Evolutionary conservation across 2,329 filamentous ascomycete genomes (phyloP), one percentile per base, ranked within the genome.

Genomic region (Penicillium decumbens): DNA sequence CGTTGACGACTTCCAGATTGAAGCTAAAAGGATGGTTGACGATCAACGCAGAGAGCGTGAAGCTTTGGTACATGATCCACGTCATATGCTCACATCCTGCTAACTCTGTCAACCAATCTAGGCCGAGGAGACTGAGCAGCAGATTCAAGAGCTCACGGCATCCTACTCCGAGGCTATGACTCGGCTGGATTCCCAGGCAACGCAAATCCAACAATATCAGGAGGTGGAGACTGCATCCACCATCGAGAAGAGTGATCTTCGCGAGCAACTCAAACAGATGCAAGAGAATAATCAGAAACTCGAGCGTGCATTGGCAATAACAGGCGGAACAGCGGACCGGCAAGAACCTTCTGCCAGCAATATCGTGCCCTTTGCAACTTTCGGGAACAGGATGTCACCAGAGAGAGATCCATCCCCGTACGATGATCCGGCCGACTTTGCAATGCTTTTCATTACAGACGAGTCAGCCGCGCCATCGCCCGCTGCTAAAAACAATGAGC

Each of bases 291-390:
- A 60, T 12, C 42, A 43, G 9, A 48, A 54, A 13, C 53, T 69
- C 32, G 61, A 66, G 41, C 43, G 49, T 2, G 50, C 56, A 10
- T 28, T 58, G 2, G 20, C 41, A 4, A n/a, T 23, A 2, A 23
- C 9, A 28, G 27, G 7, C 5, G 7, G 12, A 25, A 8, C 24
- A 18, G n/a, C 29, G 15, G 15, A 35, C 18, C 23, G 5, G 12
- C 20, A n/a, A 25, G 18, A 29, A 13, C 27, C 29, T 3, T 29
- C 18, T 1, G 12, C 33, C 9, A 39, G 40, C 10, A 48, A 47
- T 7, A 71, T 72, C 27, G 57, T 67, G 8, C 65, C 69, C 2
- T 72, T 71, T 41, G 64, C 67, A 3, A 58, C 55, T 35, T 46
- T 72, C 8, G 53, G 63, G 29, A 56, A 51, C 27, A 53, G 60